Base-by-base conservation (phyloP, 1,139 yeast species). In the Zygoascus hellenicus region DNA sequence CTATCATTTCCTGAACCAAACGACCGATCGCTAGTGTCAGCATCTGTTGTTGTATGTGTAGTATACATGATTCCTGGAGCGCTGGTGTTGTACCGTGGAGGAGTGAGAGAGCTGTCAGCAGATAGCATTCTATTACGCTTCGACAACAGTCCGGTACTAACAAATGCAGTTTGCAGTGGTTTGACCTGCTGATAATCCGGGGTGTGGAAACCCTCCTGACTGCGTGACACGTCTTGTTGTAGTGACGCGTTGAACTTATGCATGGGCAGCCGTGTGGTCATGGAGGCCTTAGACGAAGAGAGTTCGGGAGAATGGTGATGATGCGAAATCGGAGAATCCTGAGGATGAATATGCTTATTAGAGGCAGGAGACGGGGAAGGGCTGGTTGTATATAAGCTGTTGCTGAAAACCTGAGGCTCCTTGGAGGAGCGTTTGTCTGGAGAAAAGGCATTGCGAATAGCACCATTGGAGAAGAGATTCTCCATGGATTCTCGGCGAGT, bases 101-200 rank as follows among this genome's bases (percentile, higher is more conserved):
- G 44, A 13, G 48, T 30, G 26, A 33, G 34, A 10, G 46, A 42
- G 19, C 36, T 41, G 11, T 38, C 31, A 4, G 37, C 37, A 15
- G 16, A 17, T 22, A 35, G 13, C 60, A 53, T 63, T 19, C 80
- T 65, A 47, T 80, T 76, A 53, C 78, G 80, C 66, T 87, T 87
- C 51, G 90, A 84, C 50, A 82, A 64, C 39, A 87, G 69, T 0
- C 96, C 96, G 0, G 85, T 71, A 3, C 92, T 78, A 64, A 79
- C 75, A 63, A 88, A 88, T 11, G 94, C 96, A 0, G 92, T 82
- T 62, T 86, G 95, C 42, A 86, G 71, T 3, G 96, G 96, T 60
- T 83, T 84, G 30, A 84, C 95, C 48, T 80, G 78, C 54, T 80
- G 78, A 64, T 81, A 87, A 26, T 64, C 72, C n/a, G 80, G 75